Base-by-base conservation (phyloP, 148 eudicot genomes). In the Spergularia bocconei region DNA sequence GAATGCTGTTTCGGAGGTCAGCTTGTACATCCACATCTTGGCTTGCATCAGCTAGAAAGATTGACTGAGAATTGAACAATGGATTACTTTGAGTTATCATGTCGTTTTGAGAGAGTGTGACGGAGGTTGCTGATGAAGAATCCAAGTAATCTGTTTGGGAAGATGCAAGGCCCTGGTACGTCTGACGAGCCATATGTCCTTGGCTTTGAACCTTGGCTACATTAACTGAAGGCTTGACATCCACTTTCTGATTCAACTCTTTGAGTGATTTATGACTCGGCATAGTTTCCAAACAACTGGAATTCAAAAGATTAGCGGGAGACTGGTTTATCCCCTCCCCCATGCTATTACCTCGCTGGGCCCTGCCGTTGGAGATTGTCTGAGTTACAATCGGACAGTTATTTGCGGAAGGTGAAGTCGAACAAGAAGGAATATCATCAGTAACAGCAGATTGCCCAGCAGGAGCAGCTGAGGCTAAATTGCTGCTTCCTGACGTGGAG, bases 381-480 rank as follows among this genome's bases (percentile, higher is more conserved):
- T 83, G 91, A 58, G 71, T 64, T 11, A 62, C 47, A 75, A 67
- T 85, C 2, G 87, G 80, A 69, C 86, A 82, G 76, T 94, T 88
- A 76, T 91, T 91, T n/a, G 89, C 86, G 64, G 96, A 91, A 70
- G 93, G 98, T 50, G 98, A 93, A 33, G 98, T 88, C 13, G 96
- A 89, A 79, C 96, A 89, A 57, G 98, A 91, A 23, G 98, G 93
- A 74, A 87, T 77, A 17, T 93, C 96, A 59, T 88, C 97, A 44
- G 93, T 87, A 14, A 88, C 68, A 20, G 75, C 89, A 75, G 97
- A 89, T 36, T 78, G 88, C 57, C 85, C 86, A 62, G 83, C 92
- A 80, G 79, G 84, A 50, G 86, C 81, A 65, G 82, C 87, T 51
- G 86, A 88, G 11, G 84, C 78, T 69, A 88, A 80, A 58, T 70